A percentile compares a stretch with the other conserved stretches of the same genome.
These are phyloP conservation scores for Cordyceps cateniannulata DNA, from an alignment of 2,329 filamentous ascomycete species.

Conservation along the genomic window DNA sequence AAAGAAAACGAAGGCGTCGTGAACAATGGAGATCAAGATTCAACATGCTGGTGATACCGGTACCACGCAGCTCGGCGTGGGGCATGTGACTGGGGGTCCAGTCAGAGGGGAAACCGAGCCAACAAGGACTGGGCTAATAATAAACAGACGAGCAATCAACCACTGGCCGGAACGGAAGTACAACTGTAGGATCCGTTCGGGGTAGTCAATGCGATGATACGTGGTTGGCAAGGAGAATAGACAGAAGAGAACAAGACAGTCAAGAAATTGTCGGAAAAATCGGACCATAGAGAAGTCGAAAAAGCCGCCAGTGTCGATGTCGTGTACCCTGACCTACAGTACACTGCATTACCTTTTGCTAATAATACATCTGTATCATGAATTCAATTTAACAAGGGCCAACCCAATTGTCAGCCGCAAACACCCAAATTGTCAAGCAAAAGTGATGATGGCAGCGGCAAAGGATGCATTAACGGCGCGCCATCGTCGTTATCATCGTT, in stretches of 20 bases:
- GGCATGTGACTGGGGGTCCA: not conserved
- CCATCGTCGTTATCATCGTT: too few species aligned
- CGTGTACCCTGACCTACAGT: not conserved
- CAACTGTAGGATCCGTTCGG: not conserved
- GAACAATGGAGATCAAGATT: not conserved
- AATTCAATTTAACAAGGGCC: too few species aligned
- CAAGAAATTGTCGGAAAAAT: too few species aligned
- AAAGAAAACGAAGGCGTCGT: too few species aligned
- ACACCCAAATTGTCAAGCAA: too few species aligned
- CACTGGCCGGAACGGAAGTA: not conserved
- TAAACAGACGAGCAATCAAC: not conserved
- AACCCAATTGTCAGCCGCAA: too few species aligned
- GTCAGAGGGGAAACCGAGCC: not conserved
- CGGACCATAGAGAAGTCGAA: not conserved
- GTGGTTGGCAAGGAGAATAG: not conserved
- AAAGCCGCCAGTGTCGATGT: not conserved
- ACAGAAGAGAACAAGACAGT: too few species aligned
- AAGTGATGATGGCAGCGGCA: too few species aligned
- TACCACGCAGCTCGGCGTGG: not conserved
- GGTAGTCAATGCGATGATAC: not conserved
- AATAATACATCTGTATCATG: too few species aligned
- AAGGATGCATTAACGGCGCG: too few species aligned
- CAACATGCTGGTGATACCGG: not conserved
- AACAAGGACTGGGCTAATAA: conserved; percentile 1
- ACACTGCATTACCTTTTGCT: not conserved